Percentiles rank a stretch among this genome's conserved stretches.
phyloP scores from a whole-genome alignment of 164 flowering plant species.

The Piper betle region DNA sequence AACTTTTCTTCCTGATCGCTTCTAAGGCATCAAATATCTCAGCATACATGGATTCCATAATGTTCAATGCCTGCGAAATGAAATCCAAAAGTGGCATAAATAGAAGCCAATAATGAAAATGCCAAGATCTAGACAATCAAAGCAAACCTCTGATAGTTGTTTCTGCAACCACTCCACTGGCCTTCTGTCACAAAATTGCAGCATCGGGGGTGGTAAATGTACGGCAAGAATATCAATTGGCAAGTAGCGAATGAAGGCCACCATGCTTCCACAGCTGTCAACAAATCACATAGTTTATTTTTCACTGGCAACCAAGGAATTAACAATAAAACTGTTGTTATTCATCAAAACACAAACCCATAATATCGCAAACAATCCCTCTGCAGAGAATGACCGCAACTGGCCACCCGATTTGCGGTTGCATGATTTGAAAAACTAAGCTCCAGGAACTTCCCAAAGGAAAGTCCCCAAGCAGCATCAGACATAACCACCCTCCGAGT shows the following conservation, averaged over 20 bases:
- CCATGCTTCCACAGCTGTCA: slow-evolving; percentile 76
- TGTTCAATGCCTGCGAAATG: slow-evolving; percentile 44
- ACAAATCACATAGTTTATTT: not conserved
- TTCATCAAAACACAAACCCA: slow-evolving; percentile 35
- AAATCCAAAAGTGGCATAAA: not conserved
- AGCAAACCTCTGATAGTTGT: slow-evolving; percentile 58
- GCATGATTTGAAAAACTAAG: slow-evolving; percentile 95
- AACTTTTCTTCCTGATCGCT: slow-evolving; percentile 37
- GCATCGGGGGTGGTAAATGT: slow-evolving; percentile 56
- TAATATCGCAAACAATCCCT: slow-evolving; percentile 92
- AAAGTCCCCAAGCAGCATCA: slow-evolving; percentile 97
- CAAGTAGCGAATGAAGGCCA: slow-evolving; percentile 80
- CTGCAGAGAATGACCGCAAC: slow-evolving; percentile 93
- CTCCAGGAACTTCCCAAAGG: slow-evolving; percentile 93
- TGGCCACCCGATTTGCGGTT: slow-evolving; percentile 86
- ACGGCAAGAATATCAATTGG: slow-evolving; percentile 79
- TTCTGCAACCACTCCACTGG: slow-evolving; percentile 47
- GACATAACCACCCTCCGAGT: slow-evolving; percentile 83
- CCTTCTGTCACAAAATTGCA: slow-evolving; percentile 40
- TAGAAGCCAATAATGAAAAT: not conserved
- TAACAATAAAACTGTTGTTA: not conserved
- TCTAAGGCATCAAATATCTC: slow-evolving; percentile 53
- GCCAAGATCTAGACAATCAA: not conserved
- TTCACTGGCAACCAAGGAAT: not conserved
- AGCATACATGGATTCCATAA: slow-evolving; percentile 44